Conservation (phyloP, 176 grass and related monocot species). For the Cocos nucifera region DNA sequence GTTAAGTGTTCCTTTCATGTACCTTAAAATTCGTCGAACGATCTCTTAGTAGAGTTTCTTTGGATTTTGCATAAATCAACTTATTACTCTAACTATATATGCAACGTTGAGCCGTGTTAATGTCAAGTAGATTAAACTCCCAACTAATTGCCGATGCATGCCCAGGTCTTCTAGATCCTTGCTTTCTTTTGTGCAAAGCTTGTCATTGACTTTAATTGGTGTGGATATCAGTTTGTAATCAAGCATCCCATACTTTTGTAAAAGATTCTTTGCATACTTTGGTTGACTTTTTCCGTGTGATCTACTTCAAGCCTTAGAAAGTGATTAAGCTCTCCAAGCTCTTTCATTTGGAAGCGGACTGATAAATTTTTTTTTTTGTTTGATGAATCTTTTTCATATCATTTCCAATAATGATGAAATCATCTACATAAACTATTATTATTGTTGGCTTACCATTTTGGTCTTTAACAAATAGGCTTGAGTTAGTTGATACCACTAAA, state of each 20-base stretch:
- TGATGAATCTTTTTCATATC: not conserved
- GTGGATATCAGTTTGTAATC: conserved; percentile 3
- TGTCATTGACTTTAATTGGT: conserved; percentile 5
- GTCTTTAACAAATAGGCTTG: not conserved
- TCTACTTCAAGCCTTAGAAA: conserved; percentile 12
- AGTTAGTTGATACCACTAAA: not conserved
- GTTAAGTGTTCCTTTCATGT: conserved; percentile 10
- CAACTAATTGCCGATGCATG: conserved; percentile 4
- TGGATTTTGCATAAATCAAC: conserved; percentile 5
- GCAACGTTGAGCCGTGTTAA: conserved; percentile 2
- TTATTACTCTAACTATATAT: conserved; percentile 3
- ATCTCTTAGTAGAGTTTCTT: conserved; percentile 8
- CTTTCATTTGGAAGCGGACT: not conserved
- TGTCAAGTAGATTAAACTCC: conserved; percentile 5
- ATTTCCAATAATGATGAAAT: not conserved
- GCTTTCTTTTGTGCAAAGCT: not conserved
- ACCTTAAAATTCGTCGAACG: conserved; percentile 4
- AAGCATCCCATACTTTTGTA: conserved; percentile 19
- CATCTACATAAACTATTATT: no score
- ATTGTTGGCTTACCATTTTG: no score
- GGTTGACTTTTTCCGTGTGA: not conserved
- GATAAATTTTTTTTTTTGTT: not conserved
- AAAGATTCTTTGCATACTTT: conserved; percentile 15
- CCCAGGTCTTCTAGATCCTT: not conserved
- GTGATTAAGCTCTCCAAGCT: not conserved